Base-by-base conservation (phyloP, 257 asterid species). In the Dorcoceras hygrometricum region DNA sequence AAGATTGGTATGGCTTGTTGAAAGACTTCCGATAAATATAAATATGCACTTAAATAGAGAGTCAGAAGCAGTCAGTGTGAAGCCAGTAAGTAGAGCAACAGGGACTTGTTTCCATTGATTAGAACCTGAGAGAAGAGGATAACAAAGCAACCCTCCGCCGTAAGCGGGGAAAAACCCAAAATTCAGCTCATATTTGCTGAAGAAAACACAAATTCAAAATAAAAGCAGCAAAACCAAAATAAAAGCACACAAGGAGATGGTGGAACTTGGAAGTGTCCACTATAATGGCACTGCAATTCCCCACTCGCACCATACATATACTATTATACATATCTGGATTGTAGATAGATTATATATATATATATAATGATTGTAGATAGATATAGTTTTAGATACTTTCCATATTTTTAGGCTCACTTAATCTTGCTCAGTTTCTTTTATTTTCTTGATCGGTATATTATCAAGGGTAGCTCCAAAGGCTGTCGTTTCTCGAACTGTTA, bases 401-500 rank as follows among this genome's bases (percentile, higher is more conserved):
- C 2, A 36, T 36, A 4, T 24, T 16, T 57, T 8, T 11, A 6
- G 53, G 39, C 50, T 70, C 62, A 31, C 31, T 61, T 50, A 59
- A 25, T 63, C 59, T 69, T 51, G 31, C 67, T 16, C 32, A 27
- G 4, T 66, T 58, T 43, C 66, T 67, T 24, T 46, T 14, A 46
- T 46, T 16, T 39, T 56, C 72, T 54, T 48, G 51, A 55, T 62
- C 10, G 54, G 26, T 6, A 16, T 46, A 11, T 46, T 16, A 1
- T 76, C 50, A 74, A 23, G 65, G 69, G 26, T 79, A 81, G 75
- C 64, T 75, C 89, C 86, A 83, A 25, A 83, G 84, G 18, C 20
- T 19, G 27, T 78, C 86, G 31, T 67, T 63, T 5, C 48, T 63
- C 0, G 77, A 69, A 46, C 72, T 71, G 59, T 74, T 34, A 12